Percentiles rank a stretch among this genome's conserved stretches.
phyloP scores from a whole-genome alignment of 2,329 filamentous ascomycete genomes.

The Stagonosporopsis tanaceti region DNA sequence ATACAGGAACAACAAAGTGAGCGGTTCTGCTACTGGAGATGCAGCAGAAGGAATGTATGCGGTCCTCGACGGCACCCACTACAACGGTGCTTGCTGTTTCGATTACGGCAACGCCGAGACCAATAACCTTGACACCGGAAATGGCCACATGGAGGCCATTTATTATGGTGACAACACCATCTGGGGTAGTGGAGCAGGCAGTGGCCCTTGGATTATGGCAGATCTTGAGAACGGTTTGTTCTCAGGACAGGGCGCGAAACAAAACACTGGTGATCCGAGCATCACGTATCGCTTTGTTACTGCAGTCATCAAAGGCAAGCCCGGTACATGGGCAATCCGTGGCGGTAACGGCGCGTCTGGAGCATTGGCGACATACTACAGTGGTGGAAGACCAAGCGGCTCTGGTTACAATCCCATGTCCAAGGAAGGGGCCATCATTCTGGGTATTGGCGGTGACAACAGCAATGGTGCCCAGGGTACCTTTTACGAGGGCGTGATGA shows the following conservation, averaged over 20 bases:
- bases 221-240: constrained; percentile 74
- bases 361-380: constrained; percentile 66
- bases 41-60: constrained; percentile 67
- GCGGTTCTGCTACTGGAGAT: constrained; percentile 64
- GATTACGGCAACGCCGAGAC: constrained; percentile 56
- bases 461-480: constrained; percentile 67
- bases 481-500: constrained; percentile 73
- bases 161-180: constrained; percentile 66
- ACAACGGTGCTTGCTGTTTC: constrained; percentile 63
- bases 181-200: constrained; percentile 66
- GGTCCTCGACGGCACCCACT: constrained; percentile 67
- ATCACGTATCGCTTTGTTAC: constrained; percentile 66
- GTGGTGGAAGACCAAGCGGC: constrained; percentile 61
- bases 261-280: constrained; percentile 63
- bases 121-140: constrained; percentile 58
- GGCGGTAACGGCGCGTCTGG: constrained; percentile 65
- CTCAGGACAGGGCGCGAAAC: constrained; percentile 57
- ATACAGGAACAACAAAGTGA: constrained; percentile 66
- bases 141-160: constrained; percentile 74
- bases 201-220: constrained; percentile 73
- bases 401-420: constrained; percentile 67
- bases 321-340: constrained; percentile 66
- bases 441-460: constrained; percentile 76
- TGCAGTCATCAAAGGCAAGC: constrained; percentile 63
- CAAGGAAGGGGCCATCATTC: constrained; percentile 71